Percentiles rank a stretch among this genome's conserved stretches.
phyloP scores from a whole-genome alignment of 805 yeast species.

The Ogataea zsoltii region DNA sequence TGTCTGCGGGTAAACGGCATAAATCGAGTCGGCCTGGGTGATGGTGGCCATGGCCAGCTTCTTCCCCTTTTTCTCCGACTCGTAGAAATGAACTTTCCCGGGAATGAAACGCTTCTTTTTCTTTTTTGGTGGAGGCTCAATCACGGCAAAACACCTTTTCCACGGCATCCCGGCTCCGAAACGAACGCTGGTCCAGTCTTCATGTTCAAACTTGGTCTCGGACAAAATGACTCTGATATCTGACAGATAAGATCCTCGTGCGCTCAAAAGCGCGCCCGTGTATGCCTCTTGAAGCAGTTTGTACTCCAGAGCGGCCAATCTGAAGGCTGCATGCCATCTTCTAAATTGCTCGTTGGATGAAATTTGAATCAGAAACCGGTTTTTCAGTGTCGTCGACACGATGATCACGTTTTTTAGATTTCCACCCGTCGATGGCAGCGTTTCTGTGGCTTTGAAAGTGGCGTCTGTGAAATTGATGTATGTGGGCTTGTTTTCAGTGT shows the following conservation, averaged over 20 bases:
- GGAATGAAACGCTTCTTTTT: conserved; percentile 46
- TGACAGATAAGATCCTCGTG: conserved; percentile 84
- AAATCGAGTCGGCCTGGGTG: conserved; percentile 64
- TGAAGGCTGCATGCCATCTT: conserved; percentile 81
- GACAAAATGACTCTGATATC: conserved; percentile 85
- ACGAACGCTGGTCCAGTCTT: conserved; percentile 92
- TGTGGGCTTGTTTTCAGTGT: conserved; percentile 50
- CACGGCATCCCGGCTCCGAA: conserved; percentile 98
- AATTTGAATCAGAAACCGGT: conserved; percentile 81
- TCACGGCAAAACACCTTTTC: conserved; percentile 90
- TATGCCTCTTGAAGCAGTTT: conserved; percentile 89
- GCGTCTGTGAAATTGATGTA: conserved; percentile 93
- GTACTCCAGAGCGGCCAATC: conserved; percentile 80
- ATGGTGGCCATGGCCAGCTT: conserved; percentile 82
- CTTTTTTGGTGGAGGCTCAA: conserved; percentile 64
- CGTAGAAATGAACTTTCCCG: conserved; percentile 80
- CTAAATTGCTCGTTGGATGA: conserved; percentile 61
- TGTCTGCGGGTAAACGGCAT: conserved; percentile 92
- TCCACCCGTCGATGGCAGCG: conserved; percentile 64
- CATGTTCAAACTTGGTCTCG: conserved; percentile 82
- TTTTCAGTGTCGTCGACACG: conserved; percentile 91
- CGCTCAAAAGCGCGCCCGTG: conserved; percentile 89
- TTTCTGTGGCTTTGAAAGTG: conserved; percentile 68
- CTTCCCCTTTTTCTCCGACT: conserved; percentile 71
- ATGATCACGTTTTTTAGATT: conserved; percentile 75